These are phyloP conservation scores for Erysimum cheiranthoides DNA, from an alignment of 345 rosid species.

Conservation along the genomic window DNA sequence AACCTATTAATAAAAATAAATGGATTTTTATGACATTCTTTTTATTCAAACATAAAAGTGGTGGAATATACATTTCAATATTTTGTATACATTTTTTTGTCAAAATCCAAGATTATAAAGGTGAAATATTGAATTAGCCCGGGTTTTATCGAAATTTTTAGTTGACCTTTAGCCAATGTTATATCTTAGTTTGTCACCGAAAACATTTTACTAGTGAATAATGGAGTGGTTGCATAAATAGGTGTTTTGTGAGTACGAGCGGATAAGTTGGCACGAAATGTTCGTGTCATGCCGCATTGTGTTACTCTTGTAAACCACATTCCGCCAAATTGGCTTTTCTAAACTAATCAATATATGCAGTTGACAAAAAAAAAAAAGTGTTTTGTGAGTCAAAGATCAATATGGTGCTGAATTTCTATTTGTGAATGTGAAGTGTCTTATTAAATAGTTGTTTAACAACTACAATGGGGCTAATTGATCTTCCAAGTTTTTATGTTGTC, in stretches of 20 bases:
- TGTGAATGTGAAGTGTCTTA: too few species aligned
- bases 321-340: too few species aligned
- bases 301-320: too few species aligned
- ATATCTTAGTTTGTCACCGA: background rate
- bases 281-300: too few species aligned
- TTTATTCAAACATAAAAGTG: background rate
- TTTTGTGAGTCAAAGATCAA: background rate
- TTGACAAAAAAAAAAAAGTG: too few species aligned
- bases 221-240: background rate
- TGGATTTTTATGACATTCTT: background rate
- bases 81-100: background rate
- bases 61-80: background rate
- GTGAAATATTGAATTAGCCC: background rate
- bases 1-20: background rate
- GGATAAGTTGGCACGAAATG: too few species aligned
- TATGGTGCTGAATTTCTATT: background rate
- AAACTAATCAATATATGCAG: too few species aligned
- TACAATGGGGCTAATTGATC: too few species aligned
- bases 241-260: background rate
- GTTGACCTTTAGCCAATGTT: conserved; percentile 5
- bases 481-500: too few species aligned
- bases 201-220: background rate
- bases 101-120: background rate
- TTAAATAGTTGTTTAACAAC: too few species aligned
- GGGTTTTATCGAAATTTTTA: background rate